Base-by-base conservation (phyloP, 192 early-diverging fungal genomes). In the Piromyces sp. region DNA sequence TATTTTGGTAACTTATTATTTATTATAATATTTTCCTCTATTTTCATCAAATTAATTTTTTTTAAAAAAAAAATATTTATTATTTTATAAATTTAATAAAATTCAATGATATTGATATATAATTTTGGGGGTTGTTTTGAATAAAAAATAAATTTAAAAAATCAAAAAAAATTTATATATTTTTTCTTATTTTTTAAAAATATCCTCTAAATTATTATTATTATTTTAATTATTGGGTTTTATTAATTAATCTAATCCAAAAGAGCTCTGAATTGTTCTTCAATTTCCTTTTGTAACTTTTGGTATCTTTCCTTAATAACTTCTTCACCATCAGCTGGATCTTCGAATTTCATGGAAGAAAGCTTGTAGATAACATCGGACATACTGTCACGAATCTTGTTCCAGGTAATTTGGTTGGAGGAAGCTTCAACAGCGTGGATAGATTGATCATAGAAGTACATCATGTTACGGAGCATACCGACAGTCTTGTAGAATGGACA, bases 401-500 rank as follows among this genome's bases (percentile, higher is more conserved):
- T 90, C 96, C 96, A 99, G 4, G 97, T 95, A 82, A 98, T 90
- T 83, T 94, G 93, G 83, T 90, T 91, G 36, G 93, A 93, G 16
- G 94, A 94, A 5, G 94, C 92, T 88, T 99, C 98, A 68, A 99
- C 97, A 14, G 95, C 93, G 84, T 99, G 96, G 3, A 90, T 93
- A 68, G 98, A 96, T 82, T 94, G 93, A 81, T 94, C 95, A 88
- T 97, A 96, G 86, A 98, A 98, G 79, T 93, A 93, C 85, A 99
- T 90, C 94, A 99, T 94, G 90, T 99, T 98, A 80, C 95, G 90
- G 87, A 99, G 91, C 93, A 99, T 95, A 89, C 96, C 97, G 15
- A 94, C 95, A 22, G 98, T 98, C 92, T 99, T 99, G 92, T 94
- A 99, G 92, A 99, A 98, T 38, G 98, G 98, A 86, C 98, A 98